Conservation (phyloP, 495 filamentous ascomycete genomes). For the Friedmanniomyces endolithicus region DNA sequence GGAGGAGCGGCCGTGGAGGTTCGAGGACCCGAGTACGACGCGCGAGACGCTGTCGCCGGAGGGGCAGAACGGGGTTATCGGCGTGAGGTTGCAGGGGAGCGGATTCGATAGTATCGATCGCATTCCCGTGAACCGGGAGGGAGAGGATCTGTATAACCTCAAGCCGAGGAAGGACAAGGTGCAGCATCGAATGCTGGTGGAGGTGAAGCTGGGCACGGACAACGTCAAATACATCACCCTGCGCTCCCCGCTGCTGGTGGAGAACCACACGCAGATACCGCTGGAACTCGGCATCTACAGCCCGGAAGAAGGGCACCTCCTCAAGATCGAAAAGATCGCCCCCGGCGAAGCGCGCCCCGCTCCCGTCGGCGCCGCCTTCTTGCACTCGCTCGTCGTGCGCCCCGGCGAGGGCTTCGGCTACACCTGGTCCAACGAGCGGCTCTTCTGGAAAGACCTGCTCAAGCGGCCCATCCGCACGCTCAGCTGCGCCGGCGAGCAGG, state of each 20-base stretch:
- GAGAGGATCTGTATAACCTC: constrained; percentile 76
- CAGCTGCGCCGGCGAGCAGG: constrained; percentile 72
- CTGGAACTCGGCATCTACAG: constrained; percentile 91
- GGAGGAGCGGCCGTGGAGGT: constrained; percentile 86
- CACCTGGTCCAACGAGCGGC: constrained; percentile 73
- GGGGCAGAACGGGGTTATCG: constrained; percentile 59
- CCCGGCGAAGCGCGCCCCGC: constrained; percentile 85
- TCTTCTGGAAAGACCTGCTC: constrained; percentile 87
- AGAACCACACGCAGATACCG: constrained; percentile 94
- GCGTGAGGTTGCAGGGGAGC: constrained; percentile 77
- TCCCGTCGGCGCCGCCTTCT: constrained; percentile 80
- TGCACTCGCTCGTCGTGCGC: constrained; percentile 80
- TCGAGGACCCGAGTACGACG: constrained; percentile 88
- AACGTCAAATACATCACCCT: constrained; percentile 98
- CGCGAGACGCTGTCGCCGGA: constrained; percentile 83
- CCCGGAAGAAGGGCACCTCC: constrained; percentile 71
- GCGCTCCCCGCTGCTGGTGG: constrained; percentile 86
- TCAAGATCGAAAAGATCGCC: constrained; percentile 95
- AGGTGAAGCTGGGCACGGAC: constrained; percentile 77
- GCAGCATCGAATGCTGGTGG: constrained; percentile 79
- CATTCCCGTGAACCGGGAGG: constrained; percentile 85
- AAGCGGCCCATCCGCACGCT: constrained; percentile 71
- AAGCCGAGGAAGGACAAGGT: constrained; percentile 71
- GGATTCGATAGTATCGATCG: constrained; percentile 82
- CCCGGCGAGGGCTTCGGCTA: constrained; percentile 97